Evolutionary conservation across 106 monocot species (phyloP), one percentile per base, ranked within the genome.

Genomic region (Dactylorhiza incarnata): DNA sequence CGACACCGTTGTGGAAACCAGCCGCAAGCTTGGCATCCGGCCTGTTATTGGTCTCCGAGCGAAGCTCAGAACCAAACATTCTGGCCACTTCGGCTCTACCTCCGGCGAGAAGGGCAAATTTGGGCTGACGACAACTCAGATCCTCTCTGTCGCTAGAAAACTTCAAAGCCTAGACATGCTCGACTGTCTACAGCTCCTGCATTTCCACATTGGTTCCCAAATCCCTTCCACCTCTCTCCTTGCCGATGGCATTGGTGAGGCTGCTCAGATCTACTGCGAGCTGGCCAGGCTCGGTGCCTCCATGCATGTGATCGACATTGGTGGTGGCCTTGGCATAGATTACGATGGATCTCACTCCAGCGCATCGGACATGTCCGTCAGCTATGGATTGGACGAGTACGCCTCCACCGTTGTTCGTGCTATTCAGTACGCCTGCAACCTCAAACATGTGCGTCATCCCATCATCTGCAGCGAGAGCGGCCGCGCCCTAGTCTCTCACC

Each of bases 21-120:
- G 88, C 78, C 75, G 55, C 46, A 75, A 74, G 52, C 80, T 88
- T 7, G 88, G 84, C 5, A 19, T 92, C 53, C 84, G 91, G 8
- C 91, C 91, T 4, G 88, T 91, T 13, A 88, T 91, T 26, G 91
- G 91, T 1, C 84, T 91, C 29, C 86, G 91, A 10, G 91, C 91
- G 4, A 91, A 88, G 84, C 91, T 91, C 20, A 79, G 91, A 25
- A 91, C 91, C 76, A 91, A 86, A 75, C 91, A 91, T 59, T 82
- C 88, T 0, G 91, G 91, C 37, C 91, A 91, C 49, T 91, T 91
- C 74, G 91, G 91, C 0, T 86, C 91, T 4, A 91, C 91, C n/a
- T 91, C 91, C 2, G 91, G 91, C 43, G 91, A 91, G 80, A 86
- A 88, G 65, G 91, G 91, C n/a, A 91, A 91, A 71, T 91, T 91